A percentile compares a stretch with the other conserved stretches of the same genome.
Evolutionary conservation across 2,329 filamentous ascomycete genomes (phyloP).

Genomic region (Penicillium sp.): DNA sequence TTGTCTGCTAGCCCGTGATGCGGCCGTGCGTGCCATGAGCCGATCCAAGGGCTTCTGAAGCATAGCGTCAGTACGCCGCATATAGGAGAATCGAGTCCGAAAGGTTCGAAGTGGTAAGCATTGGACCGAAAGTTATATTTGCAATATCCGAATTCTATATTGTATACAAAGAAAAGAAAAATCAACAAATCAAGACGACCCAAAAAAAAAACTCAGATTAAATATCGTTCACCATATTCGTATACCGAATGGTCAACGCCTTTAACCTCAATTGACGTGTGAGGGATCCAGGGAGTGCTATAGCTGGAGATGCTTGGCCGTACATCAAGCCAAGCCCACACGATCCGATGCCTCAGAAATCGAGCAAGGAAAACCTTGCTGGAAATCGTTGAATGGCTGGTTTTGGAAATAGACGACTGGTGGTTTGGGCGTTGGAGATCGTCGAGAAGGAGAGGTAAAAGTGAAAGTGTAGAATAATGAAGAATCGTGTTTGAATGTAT

Average conservation of each 20-base stretch:
- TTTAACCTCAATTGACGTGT: not conserved
- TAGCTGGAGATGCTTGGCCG: not conserved
- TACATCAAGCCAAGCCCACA: not conserved
- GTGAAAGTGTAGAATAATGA: not conserved
- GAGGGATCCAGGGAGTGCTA: not conserved
- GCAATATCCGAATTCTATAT: not conserved
- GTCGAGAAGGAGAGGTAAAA: not conserved
- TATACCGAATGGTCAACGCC: not conserved
- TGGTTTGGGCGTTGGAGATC: not conserved
- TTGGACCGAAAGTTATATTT: not conserved
- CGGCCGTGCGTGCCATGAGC: conserved; percentile 17
- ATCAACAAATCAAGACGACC: not conserved
- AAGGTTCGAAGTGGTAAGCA: not conserved
- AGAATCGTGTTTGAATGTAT: conserved; percentile 2
- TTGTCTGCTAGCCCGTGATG: not conserved
- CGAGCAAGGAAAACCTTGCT: not conserved
- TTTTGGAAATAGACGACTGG: not conserved
- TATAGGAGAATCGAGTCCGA: no score
- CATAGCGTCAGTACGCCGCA: conserved; percentile 3
- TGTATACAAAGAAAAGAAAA: not conserved
- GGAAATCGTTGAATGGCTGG: not conserved
- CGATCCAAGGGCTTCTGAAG: conserved; percentile 15
- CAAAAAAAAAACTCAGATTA: not conserved
- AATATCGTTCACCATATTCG: not conserved
- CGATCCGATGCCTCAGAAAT: not conserved